Base-by-base conservation (phyloP, 176 grass and related monocot species). In the Eragrostis nindensis region DNA sequence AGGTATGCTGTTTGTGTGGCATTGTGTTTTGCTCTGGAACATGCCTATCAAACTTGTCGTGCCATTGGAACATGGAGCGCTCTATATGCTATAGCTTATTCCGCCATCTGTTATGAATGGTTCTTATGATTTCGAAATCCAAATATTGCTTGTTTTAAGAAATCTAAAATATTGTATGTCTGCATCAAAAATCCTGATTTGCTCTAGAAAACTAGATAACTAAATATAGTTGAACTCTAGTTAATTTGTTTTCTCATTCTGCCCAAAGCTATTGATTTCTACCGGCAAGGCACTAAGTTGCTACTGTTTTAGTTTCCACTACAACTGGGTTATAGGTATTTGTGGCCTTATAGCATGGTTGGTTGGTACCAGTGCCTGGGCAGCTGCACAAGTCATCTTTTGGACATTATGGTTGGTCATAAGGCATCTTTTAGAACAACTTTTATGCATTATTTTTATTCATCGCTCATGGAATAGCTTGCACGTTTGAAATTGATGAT, bases 1-100 rank as follows among this genome's bases (percentile, higher is more conserved):
- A 89, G 96, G 96, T 98, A 88, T 79, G 40, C 17, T 80, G 30
- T 72, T 71, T 82, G 3, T 32, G 76, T 70, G 73, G 52, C 49
- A 43, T 67, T 74, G 47, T 78, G 27, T 85, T 81, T 90, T 67
- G 15, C 66, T 62, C 25, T 76, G 26, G 36, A 72, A 11, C 27
- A 53, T 73, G 70, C 71, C 47, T 10, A 80, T 61, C 17, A 44
- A 57, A 47, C 14, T 67, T 54, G 46, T 45, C 50, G 21, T 69
- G 25, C 32, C 70, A 52, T 54, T 45, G 50, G 60, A 73, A n/a
- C 43, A 65, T 87, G 56, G 57, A 66, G 4, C 14, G 26, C n/a
- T 47, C 26, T 40, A 25, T 73, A 68, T n/a, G n/a, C n/a, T n/a
- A n/a, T n/a, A n/a, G n/a, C n/a, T n/a, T n/a, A n/a, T n/a, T n/a